Base-by-base conservation (phyloP, 2,329 filamentous ascomycete genomes). In the Penicillium sclerotiorum region DNA sequence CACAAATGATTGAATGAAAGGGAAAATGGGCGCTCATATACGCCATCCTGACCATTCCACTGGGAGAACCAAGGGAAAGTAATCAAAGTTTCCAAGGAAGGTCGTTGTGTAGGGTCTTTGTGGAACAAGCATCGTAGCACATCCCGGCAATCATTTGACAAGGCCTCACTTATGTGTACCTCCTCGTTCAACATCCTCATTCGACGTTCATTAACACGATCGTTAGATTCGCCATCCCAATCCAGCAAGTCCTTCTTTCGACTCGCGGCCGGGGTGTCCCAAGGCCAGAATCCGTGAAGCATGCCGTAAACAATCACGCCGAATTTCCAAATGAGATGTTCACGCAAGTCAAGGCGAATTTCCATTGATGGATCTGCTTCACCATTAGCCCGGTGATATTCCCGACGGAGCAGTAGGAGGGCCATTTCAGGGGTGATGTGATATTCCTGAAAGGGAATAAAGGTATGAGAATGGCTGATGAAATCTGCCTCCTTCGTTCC, bases 91-190 rank as follows among this genome's bases (percentile, higher is more conserved):
- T 49, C 45, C 12, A 70, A 41, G 0, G 47, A 56, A 4, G 66
- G 61, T 38, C 67, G 53, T 13, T 63, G 25, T 8, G 28, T 22
- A 11, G 52, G 50, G 3, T 68, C 49, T 41, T 55, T 63, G 8
- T 52, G 50, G 18, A 70, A 44, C 52, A 64, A 56, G 21, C 51
- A 45, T 33, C 54, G 57, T 37, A 70, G 40, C 9, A 61, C 52
- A 48, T 70, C 67, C 22, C 57, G 57, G 35, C 66, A 70, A 43
- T 67, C 67, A 47, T 68, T 66, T 5, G 63, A 63, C 11, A 70
- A 39, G 8, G 45, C 47, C 39, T 63, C 64, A 8, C 54, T 42
- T n/a, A 70, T 53, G 2, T 55, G 48, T 40, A 66, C 32, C 38
- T 64, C 57, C 13, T 63, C 57, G 15, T 57, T 63, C 27, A 66